Base-by-base conservation (phyloP, 306 rosid genomes). In the Senna siamea region DNA sequence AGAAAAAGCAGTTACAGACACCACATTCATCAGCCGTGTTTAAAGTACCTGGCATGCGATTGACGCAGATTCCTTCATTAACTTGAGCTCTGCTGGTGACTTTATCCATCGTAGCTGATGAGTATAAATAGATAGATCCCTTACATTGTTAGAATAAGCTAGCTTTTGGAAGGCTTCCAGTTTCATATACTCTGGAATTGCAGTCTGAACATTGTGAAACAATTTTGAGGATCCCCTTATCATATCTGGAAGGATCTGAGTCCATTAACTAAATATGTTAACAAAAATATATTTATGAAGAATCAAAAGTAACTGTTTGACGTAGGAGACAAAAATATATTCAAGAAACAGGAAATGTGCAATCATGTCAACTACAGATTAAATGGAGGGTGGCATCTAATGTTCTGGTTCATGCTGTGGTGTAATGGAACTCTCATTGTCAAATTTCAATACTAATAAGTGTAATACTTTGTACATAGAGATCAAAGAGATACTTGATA, bases 41-140 rank as follows among this genome's bases (percentile, higher is more conserved):
- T 59, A 43, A 76, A 79, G 76, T 83, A 94, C 99, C 94, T 91
- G 97, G 85, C 99, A 87, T 78, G 95, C 95, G 84, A 92, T 82
- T 55, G 99, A 84, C 56, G 97, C 99, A 60, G 96, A 84, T 76
- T 90, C 96, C 82, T 83, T 94, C 96, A 94, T 89, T 73, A 94
- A 83, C 81, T 77, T 85, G 64, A 89, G 76, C 89, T 94, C 96
- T 72, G 99, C 92, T n/a, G 88, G 85, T 35, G 99, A 94, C 79
- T 94, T 94, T 83, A 80, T 84, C 89, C 85, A 83, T 53, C 99
- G 89, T 73, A 94, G 72, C 72, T 87, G 89, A 76, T 94, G 89
- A 72, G 90, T 87, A 41, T 84, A 75, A 66, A 43, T 52, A 37
- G 93, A 83, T 52, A 87, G 79, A 74, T 88, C 88, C 69, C 69